Base-by-base conservation (phyloP, 768 basidiomycete genomes). In the Saitozyma sp. region DNA sequence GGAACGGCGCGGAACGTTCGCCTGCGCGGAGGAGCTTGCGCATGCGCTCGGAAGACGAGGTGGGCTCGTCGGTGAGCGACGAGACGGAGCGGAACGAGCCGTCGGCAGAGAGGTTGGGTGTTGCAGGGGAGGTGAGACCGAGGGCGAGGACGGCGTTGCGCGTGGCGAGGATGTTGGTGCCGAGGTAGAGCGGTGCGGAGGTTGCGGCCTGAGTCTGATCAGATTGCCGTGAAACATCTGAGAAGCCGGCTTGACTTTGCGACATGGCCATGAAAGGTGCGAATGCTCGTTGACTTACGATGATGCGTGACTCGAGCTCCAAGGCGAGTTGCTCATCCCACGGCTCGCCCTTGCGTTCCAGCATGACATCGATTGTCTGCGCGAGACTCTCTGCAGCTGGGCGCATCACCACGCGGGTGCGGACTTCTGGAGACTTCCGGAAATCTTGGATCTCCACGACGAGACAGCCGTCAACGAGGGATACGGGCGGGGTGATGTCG, bases 401-500 rank as follows among this genome's bases (percentile, higher is more conserved):
- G 6, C 72, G 67, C 71, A 70, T 74, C 17, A 72, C 72, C 38
- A 74, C 71, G 20, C 70, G 62, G 8, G 61, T 64, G 38, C 62
- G 40, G 3, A 54, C 49, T 37, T 72, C 71, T 8, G 65, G 65
- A 8, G 46, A 45, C 45, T 63, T 59, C 29, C 82, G 73, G 56
- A 76, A 80, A 61, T 82, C 82, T 66, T 81, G 79, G n/a, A 82
- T 71, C 61, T 82, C 81, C 55, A 82, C 80, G 17, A 82, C 80
- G 16, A 82, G 70, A 62, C 81, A 82, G 9, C 80, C 80, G 52
- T 76, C 67, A 8, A 70, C 68, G 51, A 71, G 68, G 6, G 70
- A 67, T 10, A 70, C 59, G 14, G 69, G 63, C 4, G 66, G 67
- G 13, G 53, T 50, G 53, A 70, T 63, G 56, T 76, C 73, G 59